These are phyloP conservation scores for Starmerella vaccinii DNA, from an alignment of 805 yeast genomes.

Conservation along the genomic window DNA sequence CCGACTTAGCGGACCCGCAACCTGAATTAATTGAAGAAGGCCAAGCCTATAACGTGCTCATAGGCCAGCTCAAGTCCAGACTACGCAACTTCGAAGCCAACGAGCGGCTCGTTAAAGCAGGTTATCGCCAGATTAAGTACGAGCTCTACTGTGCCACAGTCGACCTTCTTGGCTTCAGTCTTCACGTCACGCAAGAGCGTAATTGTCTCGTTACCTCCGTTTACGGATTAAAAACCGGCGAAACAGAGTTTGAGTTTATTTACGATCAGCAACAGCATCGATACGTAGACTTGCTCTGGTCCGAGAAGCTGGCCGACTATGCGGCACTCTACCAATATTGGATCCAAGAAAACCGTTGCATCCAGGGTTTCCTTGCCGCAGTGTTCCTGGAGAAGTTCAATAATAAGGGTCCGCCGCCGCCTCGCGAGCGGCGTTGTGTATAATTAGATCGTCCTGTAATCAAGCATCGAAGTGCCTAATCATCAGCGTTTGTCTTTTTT, in stretches of 20 bases:
- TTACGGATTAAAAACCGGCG: conserved; percentile 4
- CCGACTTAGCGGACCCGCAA: too few species aligned
- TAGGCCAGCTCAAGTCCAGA: not conserved
- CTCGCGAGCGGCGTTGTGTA: not conserved
- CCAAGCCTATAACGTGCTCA: not conserved
- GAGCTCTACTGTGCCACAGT: conserved; percentile 19
- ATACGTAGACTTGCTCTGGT: conserved; percentile 17
- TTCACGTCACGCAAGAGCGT: conserved; percentile 10
- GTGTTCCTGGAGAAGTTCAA: conserved; percentile 11
- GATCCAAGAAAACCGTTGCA: conserved; percentile 16
- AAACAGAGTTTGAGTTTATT: conserved; percentile 10
- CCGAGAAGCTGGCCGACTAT: conserved; percentile 2
- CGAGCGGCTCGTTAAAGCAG: conserved; percentile 5
- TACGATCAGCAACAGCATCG: conserved; percentile 8
- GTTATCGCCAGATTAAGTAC: conserved; percentile 19
- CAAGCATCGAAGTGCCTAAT: too few species aligned
- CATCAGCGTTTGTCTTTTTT: too few species aligned
- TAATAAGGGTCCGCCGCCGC: conserved; percentile 12
- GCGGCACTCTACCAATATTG: conserved; percentile 13
- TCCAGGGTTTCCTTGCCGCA: conserved; percentile 20
- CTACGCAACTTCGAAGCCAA: not conserved
- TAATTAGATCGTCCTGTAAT: too few species aligned
- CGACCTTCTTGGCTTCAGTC: conserved; percentile 18
- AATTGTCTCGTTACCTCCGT: conserved; percentile 10
- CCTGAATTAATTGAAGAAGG: too few species aligned